Evolutionary conservation across 257 asterid species (phyloP).

Genomic region (Cruciata laevipes): DNA sequence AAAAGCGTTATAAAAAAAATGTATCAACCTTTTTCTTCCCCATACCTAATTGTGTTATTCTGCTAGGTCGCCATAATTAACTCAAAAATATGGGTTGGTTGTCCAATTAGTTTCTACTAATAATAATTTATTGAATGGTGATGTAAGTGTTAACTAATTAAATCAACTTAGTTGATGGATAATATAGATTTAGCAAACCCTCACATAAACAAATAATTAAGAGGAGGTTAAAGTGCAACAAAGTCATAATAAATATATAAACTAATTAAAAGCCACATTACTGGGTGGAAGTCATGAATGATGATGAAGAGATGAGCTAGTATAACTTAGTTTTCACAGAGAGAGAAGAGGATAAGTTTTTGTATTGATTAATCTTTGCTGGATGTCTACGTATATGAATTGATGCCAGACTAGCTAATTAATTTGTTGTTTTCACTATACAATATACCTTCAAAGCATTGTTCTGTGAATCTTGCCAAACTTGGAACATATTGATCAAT

Average conservation of each 20-base stretch:
- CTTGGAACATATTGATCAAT: background rate
- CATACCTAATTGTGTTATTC: background rate
- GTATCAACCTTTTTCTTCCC: background rate
- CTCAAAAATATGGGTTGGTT: background rate
- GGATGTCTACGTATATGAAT: constrained; percentile 21
- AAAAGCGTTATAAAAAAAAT: background rate
- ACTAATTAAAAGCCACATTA: background rate
- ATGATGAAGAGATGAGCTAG: constrained; percentile 21
- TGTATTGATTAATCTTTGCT: constrained; percentile 20
- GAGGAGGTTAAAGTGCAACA: constrained; percentile 13
- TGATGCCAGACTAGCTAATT: background rate
- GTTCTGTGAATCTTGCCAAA: background rate
- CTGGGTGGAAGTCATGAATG: constrained; percentile 32
- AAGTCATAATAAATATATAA: background rate
- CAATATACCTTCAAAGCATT: background rate
- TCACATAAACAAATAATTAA: background rate
- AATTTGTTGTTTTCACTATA: background rate
- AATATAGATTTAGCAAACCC: constrained; percentile 14
- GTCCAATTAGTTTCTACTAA: constrained; percentile 5
- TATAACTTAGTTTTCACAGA: constrained; percentile 18
- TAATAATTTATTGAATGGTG: constrained; percentile 5
- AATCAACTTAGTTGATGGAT: background rate
- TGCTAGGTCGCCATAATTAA: constrained; percentile 4
- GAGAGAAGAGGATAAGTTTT: constrained; percentile 22
- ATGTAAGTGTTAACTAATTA: background rate